These are phyloP conservation scores for Phytophthora ramorum DNA, from an alignment of 352 stramenopile genomes.

Conservation along the genomic window DNA sequence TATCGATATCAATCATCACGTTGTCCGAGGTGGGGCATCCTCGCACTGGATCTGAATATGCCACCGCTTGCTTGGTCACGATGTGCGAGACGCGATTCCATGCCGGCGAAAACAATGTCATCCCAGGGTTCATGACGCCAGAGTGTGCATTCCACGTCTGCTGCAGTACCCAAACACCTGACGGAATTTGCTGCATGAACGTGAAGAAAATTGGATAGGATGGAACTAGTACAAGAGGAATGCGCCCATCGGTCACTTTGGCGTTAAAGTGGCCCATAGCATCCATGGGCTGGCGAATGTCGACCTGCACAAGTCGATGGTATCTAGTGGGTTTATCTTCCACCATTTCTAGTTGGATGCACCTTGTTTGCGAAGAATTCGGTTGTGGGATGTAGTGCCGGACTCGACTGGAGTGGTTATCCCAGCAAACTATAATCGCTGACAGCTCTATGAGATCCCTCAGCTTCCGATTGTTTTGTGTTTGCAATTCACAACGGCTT, in stretches of 20 bases:
- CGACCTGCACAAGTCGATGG: constrained; percentile 50
- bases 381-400: no score
- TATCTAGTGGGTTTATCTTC: constrained; percentile 29
- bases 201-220: constrained; percentile 50
- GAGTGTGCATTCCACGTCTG: constrained; percentile 79
- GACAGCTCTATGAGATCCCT: no score
- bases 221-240: constrained; percentile 61
- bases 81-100: constrained; percentile 85
- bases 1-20: constrained; percentile 84
- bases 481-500: no score
- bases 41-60: constrained; percentile 67
- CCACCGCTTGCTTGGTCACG: constrained; percentile 79
- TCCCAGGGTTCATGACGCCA: constrained; percentile 70
- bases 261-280: constrained; percentile 55
- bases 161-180: constrained; percentile 72
- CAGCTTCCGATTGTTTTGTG: no score
- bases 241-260: constrained; percentile 43
- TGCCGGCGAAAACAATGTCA: constrained; percentile 70
- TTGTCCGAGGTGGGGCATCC: constrained; percentile 79
- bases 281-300: constrained; percentile 52
- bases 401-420: no score
- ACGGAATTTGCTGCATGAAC: constrained; percentile 57
- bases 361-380: no score
- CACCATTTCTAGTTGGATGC: no score
- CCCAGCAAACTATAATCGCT: no score